Base-by-base conservation (phyloP, 352 stramenopile species). In the Phytophthora tubulina region DNA sequence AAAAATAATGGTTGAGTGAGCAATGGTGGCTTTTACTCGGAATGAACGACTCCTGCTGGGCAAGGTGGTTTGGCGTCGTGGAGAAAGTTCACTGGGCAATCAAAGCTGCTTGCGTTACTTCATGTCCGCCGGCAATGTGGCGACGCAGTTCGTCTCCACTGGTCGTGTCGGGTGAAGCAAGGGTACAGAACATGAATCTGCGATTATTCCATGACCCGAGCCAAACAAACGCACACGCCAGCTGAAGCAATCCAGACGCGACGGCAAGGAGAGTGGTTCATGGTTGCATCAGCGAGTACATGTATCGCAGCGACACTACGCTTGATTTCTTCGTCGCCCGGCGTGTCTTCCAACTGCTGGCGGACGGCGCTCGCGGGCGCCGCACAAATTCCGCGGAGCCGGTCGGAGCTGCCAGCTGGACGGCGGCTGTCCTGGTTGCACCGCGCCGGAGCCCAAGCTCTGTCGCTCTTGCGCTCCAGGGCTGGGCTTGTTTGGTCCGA, bases 351-450 rank as follows among this genome's bases (percentile, higher is more conserved):
- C 36, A 44, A 31, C 17, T 44, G 53, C 49, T 59, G 35, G n/a
- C 6, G 33, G 11, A 45, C 15, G n/a, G 51, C 51, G 21, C 21
- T 21, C 32, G 38, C 30, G 33, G 15, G 56, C 44, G 58, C 51
- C 46, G 48, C n/a, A 39, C 38, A 60, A 58, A 27, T 53, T 55
- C 41, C 14, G 3, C 42, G 9, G 39, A 60, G 52, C 59, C 49
- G 63, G 56, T 63, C 54, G 55, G 56, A 59, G 44, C 46, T 13
- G 33, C 63, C 69, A 72, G 63, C 63, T 72, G 63, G 63, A 7
- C 39, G n/a, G 13, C 41, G 39, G 9, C 36, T 45, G 63, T 51
- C 68, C 63, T 51, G 55, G 45, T 36, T 66, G 54, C 60, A 75
- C 67, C 60, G 67, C 64, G 27, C 30, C 45, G 63, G 50, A 61